Base-by-base conservation (phyloP, 2,329 filamentous ascomycete species). In the Arthrobotrys entomopaga region DNA sequence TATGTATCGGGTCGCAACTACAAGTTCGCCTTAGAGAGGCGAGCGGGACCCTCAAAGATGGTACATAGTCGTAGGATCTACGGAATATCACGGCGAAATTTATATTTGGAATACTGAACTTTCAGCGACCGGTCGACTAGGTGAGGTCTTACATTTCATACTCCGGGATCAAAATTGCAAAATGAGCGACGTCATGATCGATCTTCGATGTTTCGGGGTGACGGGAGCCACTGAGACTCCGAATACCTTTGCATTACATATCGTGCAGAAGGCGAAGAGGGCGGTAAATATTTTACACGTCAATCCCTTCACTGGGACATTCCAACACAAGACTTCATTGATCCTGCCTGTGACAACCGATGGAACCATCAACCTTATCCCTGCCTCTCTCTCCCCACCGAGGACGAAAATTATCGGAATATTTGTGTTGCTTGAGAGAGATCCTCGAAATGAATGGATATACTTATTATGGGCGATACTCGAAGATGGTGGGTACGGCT, bases 401-500 rank as follows among this genome's bases (percentile, higher is more conserved):
- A 64, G 48, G 24, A 56, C 54, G 48, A 48, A 50, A 7, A 65
- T 72, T 40, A 19, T 72, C 3, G 67, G 29, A 11, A 43, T 60
- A 8, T 50, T 59, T 10, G 15, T 63, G 13, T 5, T 54, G 2
- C 40, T 65, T 15, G 20, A 19, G 16, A 16, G 38, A 1, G 29
- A 34, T 4, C 38, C 16, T 22, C 8, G 29, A 43, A 13, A 19
- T 15, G 38, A 34, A 4, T 56, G n/a, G 49, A 15, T 43, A 22
- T 65, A 72, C 40, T 53, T 24, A 56, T 46, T 72, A 5, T 72
- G 67, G 67, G 48, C 59, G 5, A 19, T 72, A n/a, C 53, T 72
- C 2, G 67, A 58, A 42, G 46, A 53, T 7, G 67, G 67, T n/a
- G 20, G 40, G 48, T 60, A 54, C 19, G 67, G 67, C 11, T 65